A percentile compares a stretch with the other conserved stretches of the same genome.
phyloP scores from a whole-genome alignment of 345 rosid genomes.

The Cardamine occulta region DNA sequence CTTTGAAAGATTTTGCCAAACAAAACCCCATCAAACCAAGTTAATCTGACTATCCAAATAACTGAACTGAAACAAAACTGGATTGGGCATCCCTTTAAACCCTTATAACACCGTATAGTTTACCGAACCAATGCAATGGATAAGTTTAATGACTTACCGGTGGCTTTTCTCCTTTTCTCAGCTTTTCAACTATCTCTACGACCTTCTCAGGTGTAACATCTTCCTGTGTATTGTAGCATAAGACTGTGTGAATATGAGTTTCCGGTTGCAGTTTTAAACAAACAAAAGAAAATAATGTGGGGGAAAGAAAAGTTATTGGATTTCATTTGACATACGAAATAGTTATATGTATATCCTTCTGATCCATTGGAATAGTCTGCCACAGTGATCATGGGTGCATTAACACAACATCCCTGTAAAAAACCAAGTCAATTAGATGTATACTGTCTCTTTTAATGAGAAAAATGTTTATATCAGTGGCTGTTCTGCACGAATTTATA shows the following conservation, averaged over 20 bases:
- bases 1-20: not conserved
- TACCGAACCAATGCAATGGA: not conserved
- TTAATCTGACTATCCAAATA: not conserved
- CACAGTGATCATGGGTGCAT: conserved; percentile 98
- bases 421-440: conserved; percentile 24
- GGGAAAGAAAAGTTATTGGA: conserved; percentile 20
- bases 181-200: conserved; percentile 85
- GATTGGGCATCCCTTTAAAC: not conserved
- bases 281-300: not conserved
- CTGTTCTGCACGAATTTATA: not conserved
- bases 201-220: conserved; percentile 87
- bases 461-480: not conserved
- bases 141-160: conserved; percentile 59
- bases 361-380: conserved; percentile 95
- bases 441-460: not conserved
- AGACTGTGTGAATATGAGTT: conserved; percentile 10
- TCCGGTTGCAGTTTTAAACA: not conserved
- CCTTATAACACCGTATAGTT: not conserved
- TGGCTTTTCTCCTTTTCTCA: conserved; percentile 88
- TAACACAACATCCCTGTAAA: conserved; percentile 94
- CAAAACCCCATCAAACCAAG: not conserved
- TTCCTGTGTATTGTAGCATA: conserved; percentile 70
- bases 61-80: not conserved
- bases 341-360: conserved; percentile 93
- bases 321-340: conserved; percentile 61